Evolutionary conservation across 73 alveolate species (phyloP).

Genomic region (Tetrahymena borealis): DNA sequence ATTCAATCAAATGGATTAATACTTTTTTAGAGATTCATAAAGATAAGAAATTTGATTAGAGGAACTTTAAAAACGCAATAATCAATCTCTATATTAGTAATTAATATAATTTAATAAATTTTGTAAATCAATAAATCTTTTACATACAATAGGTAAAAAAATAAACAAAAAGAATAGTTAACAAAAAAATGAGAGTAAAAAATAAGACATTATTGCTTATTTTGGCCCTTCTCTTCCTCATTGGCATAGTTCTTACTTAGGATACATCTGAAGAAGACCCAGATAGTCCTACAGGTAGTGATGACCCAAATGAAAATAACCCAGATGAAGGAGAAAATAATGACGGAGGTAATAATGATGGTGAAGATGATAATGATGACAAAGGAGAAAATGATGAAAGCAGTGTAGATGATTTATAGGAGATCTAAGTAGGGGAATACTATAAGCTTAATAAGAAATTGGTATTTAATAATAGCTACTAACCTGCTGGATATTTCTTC

Average conservation of each 20-base stretch:
- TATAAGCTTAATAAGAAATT: not conserved
- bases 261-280: not conserved
- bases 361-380: not conserved
- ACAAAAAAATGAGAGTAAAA: too few species aligned
- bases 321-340: not conserved
- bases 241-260: not conserved
- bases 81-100: too few species aligned
- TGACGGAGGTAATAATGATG: not conserved
- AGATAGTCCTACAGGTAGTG: not conserved
- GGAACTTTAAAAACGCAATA: too few species aligned
- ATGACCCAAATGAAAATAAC: not conserved
- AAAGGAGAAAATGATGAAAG: not conserved
- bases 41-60: too few species aligned
- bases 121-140: too few species aligned
- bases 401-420: not conserved
- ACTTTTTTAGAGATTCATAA: too few species aligned
- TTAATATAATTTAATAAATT: too few species aligned
- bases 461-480: not conserved
- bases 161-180: too few species aligned
- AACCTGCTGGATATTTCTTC: not conserved
- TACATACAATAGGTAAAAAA: too few species aligned
- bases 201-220: too few species aligned
- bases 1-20: too few species aligned
- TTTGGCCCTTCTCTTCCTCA: too few species aligned
- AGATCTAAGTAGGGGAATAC: not conserved